Evolutionary conservation across 768 basidiomycete genomes (phyloP).

Genomic region (Naematelia aurantialba): DNA sequence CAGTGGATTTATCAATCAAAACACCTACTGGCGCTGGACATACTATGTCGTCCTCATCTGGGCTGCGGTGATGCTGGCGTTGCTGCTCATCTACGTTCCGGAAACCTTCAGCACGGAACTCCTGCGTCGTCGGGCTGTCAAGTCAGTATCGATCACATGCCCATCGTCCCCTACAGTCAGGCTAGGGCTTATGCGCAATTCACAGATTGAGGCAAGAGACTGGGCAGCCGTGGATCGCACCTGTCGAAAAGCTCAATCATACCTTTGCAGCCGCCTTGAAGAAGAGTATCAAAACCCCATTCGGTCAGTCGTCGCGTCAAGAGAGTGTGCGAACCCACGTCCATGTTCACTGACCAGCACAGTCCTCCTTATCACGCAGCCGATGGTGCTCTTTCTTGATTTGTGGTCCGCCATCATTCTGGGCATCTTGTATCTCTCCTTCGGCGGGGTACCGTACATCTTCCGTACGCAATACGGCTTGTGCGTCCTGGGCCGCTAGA

Average conservation of each 20-base stretch:
- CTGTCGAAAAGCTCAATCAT: slow-evolving; percentile 58
- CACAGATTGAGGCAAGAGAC: slow-evolving; percentile 59
- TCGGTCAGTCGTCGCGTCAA: slow-evolving; percentile 56
- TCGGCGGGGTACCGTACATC: slow-evolving; percentile 61
- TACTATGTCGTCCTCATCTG: slow-evolving; percentile 69
- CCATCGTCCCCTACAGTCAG: no score
- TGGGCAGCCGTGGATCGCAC: slow-evolving; percentile 60
- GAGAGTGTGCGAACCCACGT: background rate
- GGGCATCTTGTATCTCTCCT: slow-evolving; percentile 56
- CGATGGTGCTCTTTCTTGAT: slow-evolving; percentile 72
- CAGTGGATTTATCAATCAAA: slow-evolving; percentile 65
- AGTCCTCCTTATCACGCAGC: slow-evolving; percentile 60
- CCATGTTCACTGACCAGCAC: background rate
- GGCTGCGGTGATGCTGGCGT: slow-evolving; percentile 58
- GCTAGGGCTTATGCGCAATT: background rate
- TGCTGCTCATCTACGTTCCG: slow-evolving; percentile 62
- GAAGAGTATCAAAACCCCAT: slow-evolving; percentile 66
- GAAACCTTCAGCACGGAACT: slow-evolving; percentile 70
- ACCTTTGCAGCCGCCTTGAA: slow-evolving; percentile 56
- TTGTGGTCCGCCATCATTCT: slow-evolving; percentile 60
- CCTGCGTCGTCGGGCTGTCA: slow-evolving; percentile 62
- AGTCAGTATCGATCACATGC: slow-evolving; percentile 13
- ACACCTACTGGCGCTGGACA: slow-evolving; percentile 62
- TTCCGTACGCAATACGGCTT: slow-evolving; percentile 57
- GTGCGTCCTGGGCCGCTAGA: no score